phyloP scores from a whole-genome alignment of 2,329 filamentous ascomycete species.

The Xylariaceae sp. region DNA sequence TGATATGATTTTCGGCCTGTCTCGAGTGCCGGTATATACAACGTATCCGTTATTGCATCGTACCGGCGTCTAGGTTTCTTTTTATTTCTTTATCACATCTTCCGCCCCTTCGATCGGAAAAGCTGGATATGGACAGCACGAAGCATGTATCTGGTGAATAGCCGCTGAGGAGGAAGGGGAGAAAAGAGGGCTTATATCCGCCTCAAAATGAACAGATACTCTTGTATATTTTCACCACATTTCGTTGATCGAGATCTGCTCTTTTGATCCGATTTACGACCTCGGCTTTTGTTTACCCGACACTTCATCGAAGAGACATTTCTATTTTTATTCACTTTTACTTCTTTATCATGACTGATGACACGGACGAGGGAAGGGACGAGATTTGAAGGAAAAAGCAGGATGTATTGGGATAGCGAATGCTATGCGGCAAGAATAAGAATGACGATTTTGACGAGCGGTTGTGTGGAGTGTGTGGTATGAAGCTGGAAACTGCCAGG shows the following conservation, averaged over 20 bases:
- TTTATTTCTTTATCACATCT: slow-evolving; percentile 12
- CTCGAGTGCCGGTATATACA: slow-evolving; percentile 20
- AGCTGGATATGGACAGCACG: not conserved
- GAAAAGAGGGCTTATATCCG: not conserved
- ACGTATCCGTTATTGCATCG: slow-evolving; percentile 36
- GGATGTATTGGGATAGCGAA: not conserved
- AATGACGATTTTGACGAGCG: not conserved
- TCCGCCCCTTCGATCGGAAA: slow-evolving; percentile 12
- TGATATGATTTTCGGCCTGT: slow-evolving; percentile 5
- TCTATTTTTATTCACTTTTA: not conserved
- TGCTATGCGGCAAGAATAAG: slow-evolving; percentile 19
- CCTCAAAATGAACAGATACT: not conserved
- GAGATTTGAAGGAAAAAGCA: not conserved
- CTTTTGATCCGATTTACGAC: not conserved
- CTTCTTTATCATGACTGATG: slow-evolving; percentile 20
- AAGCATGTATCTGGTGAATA: not conserved
- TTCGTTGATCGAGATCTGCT: not conserved
- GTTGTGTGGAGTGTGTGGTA: not conserved
- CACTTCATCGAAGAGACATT: not conserved
- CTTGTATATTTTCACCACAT: slow-evolving; percentile 25
- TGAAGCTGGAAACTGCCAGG: not conserved
- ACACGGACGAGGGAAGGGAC: slow-evolving; percentile 9
- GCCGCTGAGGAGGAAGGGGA: too few species aligned
- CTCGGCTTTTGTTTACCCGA: not conserved
- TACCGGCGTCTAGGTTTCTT: slow-evolving; percentile 29